A percentile compares a stretch with the other conserved stretches of the same genome.
phyloP scores from a whole-genome alignment of 805 yeast genomes.

The Kazachstania martiniae region DNA sequence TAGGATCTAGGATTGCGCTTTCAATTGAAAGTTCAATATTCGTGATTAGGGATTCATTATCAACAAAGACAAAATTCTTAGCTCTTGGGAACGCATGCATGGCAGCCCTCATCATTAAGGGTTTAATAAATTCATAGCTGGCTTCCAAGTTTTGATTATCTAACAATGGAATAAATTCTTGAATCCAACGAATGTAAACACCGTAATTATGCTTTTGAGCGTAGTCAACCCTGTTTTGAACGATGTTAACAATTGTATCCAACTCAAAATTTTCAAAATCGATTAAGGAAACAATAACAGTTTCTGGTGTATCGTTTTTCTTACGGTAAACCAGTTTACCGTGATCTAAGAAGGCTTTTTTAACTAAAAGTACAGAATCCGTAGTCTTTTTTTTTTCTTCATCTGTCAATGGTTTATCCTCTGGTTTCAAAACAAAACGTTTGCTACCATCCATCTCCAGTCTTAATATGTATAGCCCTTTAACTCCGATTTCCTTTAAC shows the following conservation, averaged over 20 bases:
- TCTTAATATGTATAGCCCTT: conserved; percentile 39
- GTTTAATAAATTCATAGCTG: conserved; percentile 19
- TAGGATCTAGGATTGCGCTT: conserved; percentile 49
- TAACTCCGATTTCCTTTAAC: conserved; percentile 45
- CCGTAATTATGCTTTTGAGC: conserved; percentile 78
- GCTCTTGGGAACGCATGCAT: conserved; percentile 86
- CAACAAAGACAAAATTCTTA: conserved; percentile 84
- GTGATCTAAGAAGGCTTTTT: conserved; percentile 50
- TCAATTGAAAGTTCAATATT: conserved; percentile 51
- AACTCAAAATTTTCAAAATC: conserved; percentile 60
- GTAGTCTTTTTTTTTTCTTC: conserved; percentile 24
- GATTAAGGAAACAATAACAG: conserved; percentile 67
- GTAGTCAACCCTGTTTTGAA: conserved; percentile 82
- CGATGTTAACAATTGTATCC: conserved; percentile 51
- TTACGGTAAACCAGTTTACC: conserved; percentile 42
- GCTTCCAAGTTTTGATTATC: conserved; percentile 32
- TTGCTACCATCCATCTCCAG: conserved; percentile 36
- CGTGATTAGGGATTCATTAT: conserved; percentile 69
- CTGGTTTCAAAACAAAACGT: conserved; percentile 27
- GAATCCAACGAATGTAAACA: conserved; percentile 70
- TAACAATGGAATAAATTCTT: conserved; percentile 64
- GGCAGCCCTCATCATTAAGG: conserved; percentile 58
- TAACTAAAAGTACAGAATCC: conserved; percentile 33
- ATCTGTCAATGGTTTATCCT: conserved; percentile 34
- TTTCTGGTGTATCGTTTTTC: conserved; percentile 38